These are phyloP conservation scores for Oryza australiensis DNA, from an alignment of 176 grass and related monocot species.

Conservation along the genomic window DNA sequence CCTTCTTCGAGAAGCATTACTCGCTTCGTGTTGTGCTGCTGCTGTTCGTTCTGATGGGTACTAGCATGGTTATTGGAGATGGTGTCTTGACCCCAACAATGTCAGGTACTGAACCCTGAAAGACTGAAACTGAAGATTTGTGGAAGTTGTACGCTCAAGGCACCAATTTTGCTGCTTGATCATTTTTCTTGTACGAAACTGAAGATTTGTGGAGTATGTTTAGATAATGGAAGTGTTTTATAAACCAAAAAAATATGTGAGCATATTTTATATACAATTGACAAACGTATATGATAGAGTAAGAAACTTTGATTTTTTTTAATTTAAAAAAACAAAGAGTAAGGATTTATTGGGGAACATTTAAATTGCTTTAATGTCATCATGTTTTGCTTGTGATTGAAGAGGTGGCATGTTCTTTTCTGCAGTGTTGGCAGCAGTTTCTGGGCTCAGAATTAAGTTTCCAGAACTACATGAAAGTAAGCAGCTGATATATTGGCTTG, in stretches of 20 bases:
- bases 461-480: conserved; percentile 93
- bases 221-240: background rate
- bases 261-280: background rate
- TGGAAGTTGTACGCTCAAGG: background rate
- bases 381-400: conserved; percentile 23
- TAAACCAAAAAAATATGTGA: background rate
- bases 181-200: no score
- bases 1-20: conserved; percentile 67
- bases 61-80: conserved; percentile 90
- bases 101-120: conserved; percentile 55
- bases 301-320: background rate
- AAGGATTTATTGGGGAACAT: background rate
- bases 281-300: background rate
- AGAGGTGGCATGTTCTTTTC: conserved; percentile 19
- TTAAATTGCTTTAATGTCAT: background rate
- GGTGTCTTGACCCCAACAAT: conserved; percentile 85
- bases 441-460: conserved; percentile 81
- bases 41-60: conserved; percentile 79
- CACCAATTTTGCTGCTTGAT: background rate
- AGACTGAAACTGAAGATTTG: background rate
- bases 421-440: conserved; percentile 72
- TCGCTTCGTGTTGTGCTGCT: conserved; percentile 56
- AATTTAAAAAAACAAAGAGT: background rate
- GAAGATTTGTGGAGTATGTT: no score
- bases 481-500: background rate